These are phyloP conservation scores for Fragilaria radians DNA, from an alignment of 108 stramenopile genomes.

Conservation along the genomic window DNA sequence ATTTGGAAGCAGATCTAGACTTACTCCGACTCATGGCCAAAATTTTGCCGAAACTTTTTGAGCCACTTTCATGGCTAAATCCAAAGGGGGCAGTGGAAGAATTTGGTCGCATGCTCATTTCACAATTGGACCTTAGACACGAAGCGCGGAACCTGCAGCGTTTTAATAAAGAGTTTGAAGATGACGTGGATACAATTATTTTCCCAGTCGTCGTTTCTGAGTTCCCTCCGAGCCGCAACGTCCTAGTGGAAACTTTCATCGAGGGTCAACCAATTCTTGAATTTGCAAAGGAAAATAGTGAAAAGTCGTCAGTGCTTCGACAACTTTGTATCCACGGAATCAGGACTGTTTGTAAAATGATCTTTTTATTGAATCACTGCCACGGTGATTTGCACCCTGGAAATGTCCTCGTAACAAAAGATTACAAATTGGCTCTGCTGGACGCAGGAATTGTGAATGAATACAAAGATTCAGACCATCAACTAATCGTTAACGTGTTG, in stretches of 20 bases:
- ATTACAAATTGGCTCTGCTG: constrained; percentile 32
- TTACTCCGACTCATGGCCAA: constrained; percentile 33
- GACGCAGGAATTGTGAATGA: constrained; percentile 57
- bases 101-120: constrained; percentile 27
- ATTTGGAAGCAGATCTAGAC: constrained; percentile 56
- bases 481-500: constrained; percentile 38
- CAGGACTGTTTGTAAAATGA: constrained; percentile 57
- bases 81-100: constrained; percentile 42
- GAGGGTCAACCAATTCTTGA: constrained; percentile 37
- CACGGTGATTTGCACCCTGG: constrained; percentile 81
- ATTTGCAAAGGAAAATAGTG: constrained; percentile 27
- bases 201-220: constrained; percentile 37
- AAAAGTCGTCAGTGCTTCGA: constrained; percentile 17
- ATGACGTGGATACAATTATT: constrained; percentile 10
- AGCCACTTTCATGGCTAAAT: constrained; percentile 39
- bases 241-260: constrained; percentile 43
- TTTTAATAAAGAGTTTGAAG: constrained; percentile 41
- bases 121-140: constrained; percentile 41
- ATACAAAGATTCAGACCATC: constrained; percentile 43
- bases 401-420: constrained; percentile 26
- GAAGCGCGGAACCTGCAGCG: constrained; percentile 38
- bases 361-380: constrained; percentile 61
- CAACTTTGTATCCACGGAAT: constrained; percentile 37
- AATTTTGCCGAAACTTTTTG: constrained; percentile 14
- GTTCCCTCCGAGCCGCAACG: constrained; percentile 16